Evolutionary conservation across 768 basidiomycete species (phyloP).

Genomic region (Pleurotus cornucopiae): DNA sequence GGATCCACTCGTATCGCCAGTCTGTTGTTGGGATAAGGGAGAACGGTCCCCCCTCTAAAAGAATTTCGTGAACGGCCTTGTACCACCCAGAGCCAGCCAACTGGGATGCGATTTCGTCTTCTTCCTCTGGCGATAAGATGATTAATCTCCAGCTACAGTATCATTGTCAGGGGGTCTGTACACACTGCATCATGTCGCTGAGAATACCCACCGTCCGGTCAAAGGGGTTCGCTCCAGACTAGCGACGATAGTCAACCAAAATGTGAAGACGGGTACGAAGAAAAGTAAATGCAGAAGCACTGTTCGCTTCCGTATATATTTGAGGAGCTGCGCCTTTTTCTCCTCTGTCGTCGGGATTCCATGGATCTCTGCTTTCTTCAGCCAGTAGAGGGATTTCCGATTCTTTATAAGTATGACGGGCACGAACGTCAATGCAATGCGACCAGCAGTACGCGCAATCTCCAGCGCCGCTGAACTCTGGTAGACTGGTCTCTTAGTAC

Average conservation of each 20-base stretch:
- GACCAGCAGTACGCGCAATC: constrained; percentile 61
- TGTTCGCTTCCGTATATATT: constrained; percentile 43
- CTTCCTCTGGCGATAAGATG: constrained; percentile 87
- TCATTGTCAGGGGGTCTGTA: constrained; percentile 2
- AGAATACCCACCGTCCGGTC: constrained; percentile 67
- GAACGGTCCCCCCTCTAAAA: constrained; percentile 60
- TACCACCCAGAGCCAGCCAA: constrained; percentile 87
- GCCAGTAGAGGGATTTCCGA: constrained; percentile 41
- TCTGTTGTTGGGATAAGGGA: constrained; percentile 68
- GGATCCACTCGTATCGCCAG: constrained; percentile 91
- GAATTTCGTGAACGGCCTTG: constrained; percentile 72
- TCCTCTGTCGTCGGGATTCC: constrained; percentile 50
- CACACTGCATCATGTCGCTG: background rate
- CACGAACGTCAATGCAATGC: constrained; percentile 72
- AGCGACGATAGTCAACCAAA: constrained; percentile 68
- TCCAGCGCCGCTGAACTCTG: constrained; percentile 76
- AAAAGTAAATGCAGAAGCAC: constrained; percentile 50
- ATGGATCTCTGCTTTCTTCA: constrained; percentile 48
- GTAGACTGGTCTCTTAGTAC: background rate
- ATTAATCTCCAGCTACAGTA: constrained; percentile 49
- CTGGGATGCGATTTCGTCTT: constrained; percentile 81
- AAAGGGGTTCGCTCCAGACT: constrained; percentile 76
- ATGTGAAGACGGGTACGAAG: constrained; percentile 54
- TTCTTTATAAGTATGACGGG: constrained; percentile 66
- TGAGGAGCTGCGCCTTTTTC: constrained; percentile 43